Evolutionary conservation across 2,329 filamentous ascomycete species (phyloP).

Genomic region (Ambrosiella cleistominuta): DNA sequence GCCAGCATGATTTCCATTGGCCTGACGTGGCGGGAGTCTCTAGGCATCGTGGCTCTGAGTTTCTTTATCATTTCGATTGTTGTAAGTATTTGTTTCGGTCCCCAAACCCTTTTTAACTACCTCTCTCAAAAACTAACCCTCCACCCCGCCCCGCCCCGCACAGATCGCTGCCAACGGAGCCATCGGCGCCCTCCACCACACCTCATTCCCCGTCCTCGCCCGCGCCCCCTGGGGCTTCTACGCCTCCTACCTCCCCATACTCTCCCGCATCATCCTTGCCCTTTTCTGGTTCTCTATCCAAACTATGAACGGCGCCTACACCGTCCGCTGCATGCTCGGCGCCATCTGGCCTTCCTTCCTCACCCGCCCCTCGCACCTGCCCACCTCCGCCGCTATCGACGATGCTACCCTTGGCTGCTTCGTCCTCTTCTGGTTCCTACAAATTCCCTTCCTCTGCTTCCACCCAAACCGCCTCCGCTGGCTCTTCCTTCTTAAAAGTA

Average conservation of each 20-base stretch:
- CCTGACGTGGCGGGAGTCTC: slow-evolving; percentile 18
- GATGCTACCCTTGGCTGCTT: slow-evolving; percentile 25
- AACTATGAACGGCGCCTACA: slow-evolving; percentile 19
- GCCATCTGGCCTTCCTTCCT: slow-evolving; percentile 26
- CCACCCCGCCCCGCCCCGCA: no score
- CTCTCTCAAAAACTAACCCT: slow-evolving; percentile 15
- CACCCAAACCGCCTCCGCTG: slow-evolving; percentile 25
- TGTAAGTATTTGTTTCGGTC: slow-evolving; percentile 20
- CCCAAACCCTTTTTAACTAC: slow-evolving; percentile 23
- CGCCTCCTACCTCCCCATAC: slow-evolving; percentile 25
- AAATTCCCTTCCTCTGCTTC: slow-evolving; percentile 27
- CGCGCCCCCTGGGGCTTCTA: slow-evolving; percentile 25
- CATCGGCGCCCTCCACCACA: slow-evolving; percentile 19
- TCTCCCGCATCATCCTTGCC: slow-evolving; percentile 19
- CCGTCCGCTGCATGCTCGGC: slow-evolving; percentile 17
- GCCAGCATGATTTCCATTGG: slow-evolving; percentile 19
- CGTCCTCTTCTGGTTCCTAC: slow-evolving; percentile 30
- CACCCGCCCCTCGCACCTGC: slow-evolving; percentile 22
- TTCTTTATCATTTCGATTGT: slow-evolving; percentile 31
- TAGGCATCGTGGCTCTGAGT: slow-evolving; percentile 21
- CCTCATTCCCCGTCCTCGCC: slow-evolving; percentile 24
- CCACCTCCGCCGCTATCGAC: slow-evolving; percentile 18
- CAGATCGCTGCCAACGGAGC: slow-evolving; percentile 27
- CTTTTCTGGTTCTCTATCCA: slow-evolving; percentile 20
- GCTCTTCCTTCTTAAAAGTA: slow-evolving; percentile 26